Conservation (phyloP, 169 alveolate species). For the Sarcocystis neurona region DNA sequence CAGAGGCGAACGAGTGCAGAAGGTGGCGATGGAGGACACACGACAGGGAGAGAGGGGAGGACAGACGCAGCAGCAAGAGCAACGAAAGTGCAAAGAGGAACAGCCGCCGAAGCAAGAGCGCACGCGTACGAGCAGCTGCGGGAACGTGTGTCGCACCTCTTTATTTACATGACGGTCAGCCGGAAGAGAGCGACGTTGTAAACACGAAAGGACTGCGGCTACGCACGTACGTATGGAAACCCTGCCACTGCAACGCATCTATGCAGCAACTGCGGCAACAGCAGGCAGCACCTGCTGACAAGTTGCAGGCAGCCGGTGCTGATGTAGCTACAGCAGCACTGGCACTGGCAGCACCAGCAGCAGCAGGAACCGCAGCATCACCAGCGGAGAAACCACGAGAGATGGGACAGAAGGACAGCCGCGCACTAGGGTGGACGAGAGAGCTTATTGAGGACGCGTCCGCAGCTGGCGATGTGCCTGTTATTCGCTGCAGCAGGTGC, state of each 20-base stretch:
- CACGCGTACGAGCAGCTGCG: background rate
- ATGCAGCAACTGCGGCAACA: background rate
- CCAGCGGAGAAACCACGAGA: background rate
- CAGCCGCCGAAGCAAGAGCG: background rate
- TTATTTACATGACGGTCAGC: conserved; percentile 41
- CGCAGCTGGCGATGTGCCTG: no score
- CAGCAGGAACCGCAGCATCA: background rate
- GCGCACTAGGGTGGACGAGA: no score
- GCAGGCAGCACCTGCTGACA: background rate
- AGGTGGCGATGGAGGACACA: background rate
- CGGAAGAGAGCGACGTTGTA: conserved; percentile 17
- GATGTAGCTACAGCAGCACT: background rate
- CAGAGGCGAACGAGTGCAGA: background rate
- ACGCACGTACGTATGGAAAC: conserved; percentile 45
- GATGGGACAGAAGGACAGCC: background rate
- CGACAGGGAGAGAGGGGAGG: no score
- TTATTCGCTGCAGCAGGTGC: background rate
- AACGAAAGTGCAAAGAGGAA: background rate
- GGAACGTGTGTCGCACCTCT: background rate
- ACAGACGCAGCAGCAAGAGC: background rate
- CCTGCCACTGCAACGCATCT: conserved; percentile 4
- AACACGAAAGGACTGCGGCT: conserved; percentile 29
- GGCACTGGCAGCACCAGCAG: background rate
- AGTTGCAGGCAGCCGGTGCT: background rate
- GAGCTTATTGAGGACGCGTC: no score